Evolutionary conservation across 2,329 filamentous ascomycete genomes (phyloP).

Genomic region (Metarhizium brunneum): DNA sequence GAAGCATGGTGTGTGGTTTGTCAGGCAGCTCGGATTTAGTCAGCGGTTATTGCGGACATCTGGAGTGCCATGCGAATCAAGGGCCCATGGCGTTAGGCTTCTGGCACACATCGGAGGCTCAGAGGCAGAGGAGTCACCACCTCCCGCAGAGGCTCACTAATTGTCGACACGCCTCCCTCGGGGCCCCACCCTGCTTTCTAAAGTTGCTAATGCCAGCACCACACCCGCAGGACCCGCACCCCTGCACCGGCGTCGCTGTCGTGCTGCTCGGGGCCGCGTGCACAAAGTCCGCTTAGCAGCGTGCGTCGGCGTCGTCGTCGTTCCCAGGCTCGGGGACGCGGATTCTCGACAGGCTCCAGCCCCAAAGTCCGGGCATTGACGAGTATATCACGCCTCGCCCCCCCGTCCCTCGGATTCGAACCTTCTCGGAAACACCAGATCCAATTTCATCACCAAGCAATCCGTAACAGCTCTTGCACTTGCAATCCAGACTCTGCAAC

Average conservation of each 20-base stretch:
- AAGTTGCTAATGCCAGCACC: conserved; percentile 1
- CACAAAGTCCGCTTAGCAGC: conserved; percentile 23
- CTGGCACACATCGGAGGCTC: background rate
- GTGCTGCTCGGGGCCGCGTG: conserved; percentile 21
- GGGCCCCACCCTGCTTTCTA: background rate
- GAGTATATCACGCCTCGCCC: conserved; percentile 6
- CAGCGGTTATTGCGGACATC: conserved; percentile 7
- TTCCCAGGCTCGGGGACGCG: conserved; percentile 5
- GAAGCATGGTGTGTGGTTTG: background rate
- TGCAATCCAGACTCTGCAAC: background rate
- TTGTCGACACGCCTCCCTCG: background rate
- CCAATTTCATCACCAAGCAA: background rate
- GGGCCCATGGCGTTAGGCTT: conserved; percentile 3
- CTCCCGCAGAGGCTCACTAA: background rate
- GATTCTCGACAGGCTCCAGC: conserved; percentile 5
- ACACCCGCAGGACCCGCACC: conserved; percentile 7
- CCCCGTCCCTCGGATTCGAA: background rate
- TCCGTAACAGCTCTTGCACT: background rate
- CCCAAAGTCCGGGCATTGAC: conserved; percentile 1
- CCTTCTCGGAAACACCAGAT: conserved; percentile 5
- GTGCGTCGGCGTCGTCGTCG: conserved; percentile 9
- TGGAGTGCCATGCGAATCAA: background rate
- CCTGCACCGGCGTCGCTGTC: conserved; percentile 7
- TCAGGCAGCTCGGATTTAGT: conserved; percentile 12
- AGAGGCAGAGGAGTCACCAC: background rate